Base-by-base conservation (phyloP, 306 rosid genomes). In the Trifolium pratense region DNA sequence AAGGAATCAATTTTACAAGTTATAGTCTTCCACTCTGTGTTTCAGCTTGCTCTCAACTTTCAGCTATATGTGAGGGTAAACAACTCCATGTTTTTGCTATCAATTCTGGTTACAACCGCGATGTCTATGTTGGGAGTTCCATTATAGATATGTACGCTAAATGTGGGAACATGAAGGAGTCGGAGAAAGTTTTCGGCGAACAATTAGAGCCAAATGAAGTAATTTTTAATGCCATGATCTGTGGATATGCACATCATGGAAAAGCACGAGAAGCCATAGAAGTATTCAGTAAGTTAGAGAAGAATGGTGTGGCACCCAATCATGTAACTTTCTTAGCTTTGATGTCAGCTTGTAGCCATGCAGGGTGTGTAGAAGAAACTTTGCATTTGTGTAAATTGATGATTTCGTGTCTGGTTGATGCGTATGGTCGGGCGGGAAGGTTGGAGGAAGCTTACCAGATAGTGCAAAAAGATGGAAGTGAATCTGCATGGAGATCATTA, bases 231-330 rank as follows among this genome's bases (percentile, higher is more conserved):
- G 84, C 90, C 70, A 64, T 86, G 76, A 80, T 86, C 1, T 78
- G 80, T 7, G 87, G 90, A 49, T 75, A 77, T 71, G 90, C 87
- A 32, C 87, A 71, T 73, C 84, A 86, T 75, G 90, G 90, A 36
- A 83, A 86, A 72, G 82, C 82, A 34, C 70, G 53, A 39, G 9
- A 78, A 65, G 89, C 85, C 49, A 78, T 80, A 23, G 68, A 80
- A 75, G 61, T 75, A 40, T 83, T 83, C 32, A 48, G 31, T n/a
- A 70, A 67, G 77, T 65, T 84, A 61, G 85, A 66, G 71, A 78
- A 60, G 76, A 81, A 66, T 75, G 72, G 79, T 42, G 70, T 81
- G 60, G 12, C 71, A 20, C 86, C 88, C 13, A 81, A 75, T 70
- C 76, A 56, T 6, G 79, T 84, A 7, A 81, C 88, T 59, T 83